phyloP scores from a whole-genome alignment of 2,329 filamentous ascomycete species.

The Magnaporthales sp. region DNA sequence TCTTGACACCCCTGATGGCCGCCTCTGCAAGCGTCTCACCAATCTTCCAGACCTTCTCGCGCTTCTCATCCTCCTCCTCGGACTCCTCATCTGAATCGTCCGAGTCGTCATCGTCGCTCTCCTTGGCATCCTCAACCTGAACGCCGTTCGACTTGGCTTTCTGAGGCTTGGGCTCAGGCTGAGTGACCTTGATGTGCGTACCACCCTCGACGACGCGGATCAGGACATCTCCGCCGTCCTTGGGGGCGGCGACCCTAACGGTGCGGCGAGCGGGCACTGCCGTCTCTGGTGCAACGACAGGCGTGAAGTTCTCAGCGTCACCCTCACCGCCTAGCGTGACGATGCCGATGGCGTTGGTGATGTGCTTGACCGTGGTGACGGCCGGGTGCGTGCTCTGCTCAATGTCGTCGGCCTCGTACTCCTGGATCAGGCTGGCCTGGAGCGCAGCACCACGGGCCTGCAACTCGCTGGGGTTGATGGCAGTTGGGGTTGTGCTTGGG shows the following conservation, averaged over 20 bases:
- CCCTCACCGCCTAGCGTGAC: constrained; percentile 46
- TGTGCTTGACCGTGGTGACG: constrained; percentile 89
- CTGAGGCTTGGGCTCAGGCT: constrained; percentile 72
- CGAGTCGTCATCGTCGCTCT: constrained; percentile 54
- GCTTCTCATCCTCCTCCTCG: constrained; percentile 72
- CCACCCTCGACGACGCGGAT: constrained; percentile 82
- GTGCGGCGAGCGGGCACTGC: constrained; percentile 82
- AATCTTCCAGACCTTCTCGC: constrained; percentile 89
- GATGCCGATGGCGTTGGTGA: constrained; percentile 81
- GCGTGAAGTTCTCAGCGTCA: constrained; percentile 64
- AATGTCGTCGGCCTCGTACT: constrained; percentile 89
- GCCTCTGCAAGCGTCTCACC: constrained; percentile 77
- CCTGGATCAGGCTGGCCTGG: constrained; percentile 87
- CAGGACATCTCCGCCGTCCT: constrained; percentile 78
- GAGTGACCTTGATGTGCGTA: constrained; percentile 87
- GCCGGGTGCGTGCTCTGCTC: constrained; percentile 93
- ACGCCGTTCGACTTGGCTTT: constrained; percentile 47
- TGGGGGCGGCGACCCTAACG: constrained; percentile 66
- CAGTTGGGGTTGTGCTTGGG: constrained; percentile 65
- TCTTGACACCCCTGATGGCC: constrained; percentile 74
- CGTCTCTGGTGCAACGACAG: constrained; percentile 78
- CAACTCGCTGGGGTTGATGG: constrained; percentile 91
- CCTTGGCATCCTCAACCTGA: constrained; percentile 52
- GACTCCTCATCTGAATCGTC: constrained; percentile 52
- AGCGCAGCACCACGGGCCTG: constrained; percentile 85